Evolutionary conservation across 208 protist species (phyloP).

Genomic region (Angomonas ambiguus): DNA sequence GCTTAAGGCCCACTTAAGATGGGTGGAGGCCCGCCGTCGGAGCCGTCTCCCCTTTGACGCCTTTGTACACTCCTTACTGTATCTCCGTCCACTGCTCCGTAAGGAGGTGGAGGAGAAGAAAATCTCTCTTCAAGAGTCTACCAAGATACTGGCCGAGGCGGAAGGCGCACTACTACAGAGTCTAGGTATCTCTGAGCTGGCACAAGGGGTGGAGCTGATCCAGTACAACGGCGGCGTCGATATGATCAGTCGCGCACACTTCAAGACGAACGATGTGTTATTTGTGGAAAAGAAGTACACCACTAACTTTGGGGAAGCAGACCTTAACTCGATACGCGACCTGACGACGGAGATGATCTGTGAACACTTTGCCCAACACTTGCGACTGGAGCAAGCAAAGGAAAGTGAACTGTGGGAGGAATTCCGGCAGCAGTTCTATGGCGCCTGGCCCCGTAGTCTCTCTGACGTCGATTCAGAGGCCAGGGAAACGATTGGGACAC

Average conservation of each 20-base stretch:
- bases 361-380: conserved; percentile 53
- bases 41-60: conserved; percentile 72
- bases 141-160: conserved; percentile 17
- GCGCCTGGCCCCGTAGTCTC: conserved; percentile 65
- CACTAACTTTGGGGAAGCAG: conserved; percentile 40
- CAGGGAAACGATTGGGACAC: conserved; percentile 25
- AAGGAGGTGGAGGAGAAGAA: conserved; percentile 14
- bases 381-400: conserved; percentile 39
- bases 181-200: conserved; percentile 52
- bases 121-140: conserved; percentile 20
- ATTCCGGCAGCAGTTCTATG: conserved; percentile 65
- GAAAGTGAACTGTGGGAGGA: conserved; percentile 30
- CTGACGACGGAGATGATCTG: conserved; percentile 59
- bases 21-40: conserved; percentile 48
- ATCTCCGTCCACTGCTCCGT: conserved; percentile 57
- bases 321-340: conserved; percentile 27
- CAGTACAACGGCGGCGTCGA: conserved; percentile 71
- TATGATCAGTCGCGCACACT: conserved; percentile 53
- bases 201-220: conserved; percentile 59
- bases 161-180: conserved; percentile 41
- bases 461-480: conserved; percentile 53
- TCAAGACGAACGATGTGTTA: conserved; percentile 62
- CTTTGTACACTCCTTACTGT: conserved; percentile 51
- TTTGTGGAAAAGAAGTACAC: conserved; percentile 73
- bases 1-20: conserved; percentile 63